These are phyloP conservation scores for Voacanga thouarsii DNA, from an alignment of 257 asterid genomes.

Conservation along the genomic window DNA sequence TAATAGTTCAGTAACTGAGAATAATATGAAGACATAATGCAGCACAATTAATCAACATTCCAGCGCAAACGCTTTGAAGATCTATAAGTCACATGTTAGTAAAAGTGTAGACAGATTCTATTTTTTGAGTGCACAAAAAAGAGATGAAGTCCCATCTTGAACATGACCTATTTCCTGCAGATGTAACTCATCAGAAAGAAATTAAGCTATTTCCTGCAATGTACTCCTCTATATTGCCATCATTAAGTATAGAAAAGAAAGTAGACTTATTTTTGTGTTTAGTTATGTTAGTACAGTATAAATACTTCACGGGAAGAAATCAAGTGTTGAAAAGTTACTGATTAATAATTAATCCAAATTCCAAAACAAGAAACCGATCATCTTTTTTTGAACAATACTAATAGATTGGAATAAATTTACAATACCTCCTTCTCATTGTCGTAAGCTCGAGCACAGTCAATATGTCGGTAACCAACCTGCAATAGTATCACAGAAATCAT, in stretches of 20 bases:
- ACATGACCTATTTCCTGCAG: neutral
- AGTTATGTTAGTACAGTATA: neutral
- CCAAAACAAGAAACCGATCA: neutral
- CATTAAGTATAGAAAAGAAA: too few relatives aligned
- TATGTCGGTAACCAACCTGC: conserved; percentile 66
- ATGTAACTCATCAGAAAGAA: neutral
- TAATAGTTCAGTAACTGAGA: neutral
- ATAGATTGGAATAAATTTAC: neutral
- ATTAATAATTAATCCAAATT: neutral
- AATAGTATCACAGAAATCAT: neutral
- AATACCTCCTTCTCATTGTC: conserved; percentile 56
- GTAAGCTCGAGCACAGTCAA: conserved; percentile 52
- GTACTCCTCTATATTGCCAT: neutral
- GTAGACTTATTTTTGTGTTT: too few relatives aligned
- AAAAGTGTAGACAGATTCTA: neutral
- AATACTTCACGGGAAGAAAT: neutral
- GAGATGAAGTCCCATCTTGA: neutral
- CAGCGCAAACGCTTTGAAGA: neutral
- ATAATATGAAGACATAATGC: too few relatives aligned
- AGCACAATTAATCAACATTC: neutral
- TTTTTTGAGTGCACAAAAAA: neutral
- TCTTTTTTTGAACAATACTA: neutral
- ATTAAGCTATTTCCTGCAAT: too few relatives aligned
- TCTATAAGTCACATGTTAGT: neutral
- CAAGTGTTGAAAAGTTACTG: neutral